Evolutionary conservation across 106 monocot species (phyloP).

Genomic region (Dioscorea alata): DNA sequence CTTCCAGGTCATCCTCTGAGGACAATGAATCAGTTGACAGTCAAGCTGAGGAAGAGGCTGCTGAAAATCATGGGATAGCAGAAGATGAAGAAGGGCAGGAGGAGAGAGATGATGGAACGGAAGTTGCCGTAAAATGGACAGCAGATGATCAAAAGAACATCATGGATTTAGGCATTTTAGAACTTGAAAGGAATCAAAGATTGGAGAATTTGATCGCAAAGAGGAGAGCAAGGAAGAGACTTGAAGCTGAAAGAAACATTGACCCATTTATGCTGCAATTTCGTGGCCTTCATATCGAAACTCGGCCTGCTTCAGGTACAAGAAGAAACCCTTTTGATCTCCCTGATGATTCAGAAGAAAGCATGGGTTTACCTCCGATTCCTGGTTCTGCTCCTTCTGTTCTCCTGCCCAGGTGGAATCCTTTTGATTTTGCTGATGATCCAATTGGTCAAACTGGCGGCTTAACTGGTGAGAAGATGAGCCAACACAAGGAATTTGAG

Average conservation of each 20-base stretch:
- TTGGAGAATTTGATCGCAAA: constrained; percentile 79
- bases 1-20: constrained; percentile 17
- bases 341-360: constrained; percentile 52
- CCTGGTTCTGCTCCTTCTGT: constrained; percentile 74
- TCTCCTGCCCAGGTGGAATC: constrained; percentile 39
- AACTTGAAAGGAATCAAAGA: constrained; percentile 66
- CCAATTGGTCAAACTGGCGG: constrained; percentile 12
- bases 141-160: constrained; percentile 88
- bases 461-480: constrained; percentile 10
- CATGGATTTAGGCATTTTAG: constrained; percentile 56
- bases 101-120: constrained; percentile 38
- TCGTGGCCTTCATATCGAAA: constrained; percentile 38
- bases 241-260: constrained; percentile 47
- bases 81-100: constrained; percentile 36
- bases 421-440: constrained; percentile 55
- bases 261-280: constrained; percentile 22
- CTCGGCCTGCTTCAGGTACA: constrained; percentile 47
- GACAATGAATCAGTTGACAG: constrained; percentile 37
- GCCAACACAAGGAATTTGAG: constrained; percentile 11
- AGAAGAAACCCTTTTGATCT: constrained; percentile 72
- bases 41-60: constrained; percentile 31
- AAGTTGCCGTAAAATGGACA: constrained; percentile 58
- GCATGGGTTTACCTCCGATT: constrained; percentile 33
- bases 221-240: constrained; percentile 44
- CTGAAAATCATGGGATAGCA: constrained; percentile 37